Percentiles rank a stretch among this genome's conserved stretches.
These are phyloP conservation scores for Fusarium cicatricum DNA, from an alignment of 2,329 filamentous ascomycete genomes.

Conservation along the genomic window DNA sequence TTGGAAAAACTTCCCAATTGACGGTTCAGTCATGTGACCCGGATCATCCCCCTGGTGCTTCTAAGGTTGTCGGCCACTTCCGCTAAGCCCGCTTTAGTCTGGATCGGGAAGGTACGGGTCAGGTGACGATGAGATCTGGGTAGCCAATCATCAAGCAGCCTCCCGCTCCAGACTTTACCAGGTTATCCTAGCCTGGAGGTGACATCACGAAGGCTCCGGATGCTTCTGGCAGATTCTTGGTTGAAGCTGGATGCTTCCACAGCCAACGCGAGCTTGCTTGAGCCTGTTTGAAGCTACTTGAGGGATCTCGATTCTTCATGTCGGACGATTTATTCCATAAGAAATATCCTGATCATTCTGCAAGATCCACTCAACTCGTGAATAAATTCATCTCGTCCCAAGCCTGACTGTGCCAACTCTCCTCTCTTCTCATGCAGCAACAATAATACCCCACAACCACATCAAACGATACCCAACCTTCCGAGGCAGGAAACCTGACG, in stretches of 20 bases:
- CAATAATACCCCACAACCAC: conserved; percentile 17
- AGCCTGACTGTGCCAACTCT: conserved; percentile 8
- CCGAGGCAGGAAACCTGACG: conserved; percentile 33
- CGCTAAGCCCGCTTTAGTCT: no score
- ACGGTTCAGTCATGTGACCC: conserved; percentile 36
- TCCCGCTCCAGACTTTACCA: neutral
- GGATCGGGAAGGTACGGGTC: neutral
- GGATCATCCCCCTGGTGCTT: no score
- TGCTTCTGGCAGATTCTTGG: conserved; percentile 45
- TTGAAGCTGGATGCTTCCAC: conserved; percentile 36
- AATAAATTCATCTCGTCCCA: conserved; percentile 39
- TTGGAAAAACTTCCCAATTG: conserved; percentile 36
- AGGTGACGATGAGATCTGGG: neutral
- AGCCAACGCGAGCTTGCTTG: conserved; percentile 38
- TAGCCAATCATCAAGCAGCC: neutral
- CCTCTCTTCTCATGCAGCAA: conserved; percentile 22
- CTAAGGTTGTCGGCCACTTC: no score
- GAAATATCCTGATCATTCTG: conserved; percentile 23
- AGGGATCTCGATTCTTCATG: conserved; percentile 36
- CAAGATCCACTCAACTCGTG: conserved; percentile 34
- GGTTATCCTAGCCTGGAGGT: conserved; percentile 33
- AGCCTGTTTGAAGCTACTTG: conserved; percentile 25
- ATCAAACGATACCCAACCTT: conserved; percentile 38
- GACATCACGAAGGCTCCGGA: conserved; percentile 47
- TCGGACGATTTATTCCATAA: conserved; percentile 25